Conservation (phyloP, 768 basidiomycete species). For the Mycena pura region DNA sequence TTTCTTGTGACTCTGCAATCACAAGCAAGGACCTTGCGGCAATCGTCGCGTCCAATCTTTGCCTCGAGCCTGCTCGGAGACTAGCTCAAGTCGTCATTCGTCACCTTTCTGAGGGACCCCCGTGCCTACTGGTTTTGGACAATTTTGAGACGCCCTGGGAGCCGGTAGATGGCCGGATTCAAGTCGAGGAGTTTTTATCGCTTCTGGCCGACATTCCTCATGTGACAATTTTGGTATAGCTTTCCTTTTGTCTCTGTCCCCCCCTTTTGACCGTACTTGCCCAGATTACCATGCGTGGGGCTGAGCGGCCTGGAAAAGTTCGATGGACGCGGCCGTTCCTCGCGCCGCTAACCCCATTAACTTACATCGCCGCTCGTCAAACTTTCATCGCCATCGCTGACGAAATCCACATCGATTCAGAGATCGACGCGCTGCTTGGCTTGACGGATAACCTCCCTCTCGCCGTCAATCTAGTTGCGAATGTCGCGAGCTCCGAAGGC, state of each 20-base stretch:
- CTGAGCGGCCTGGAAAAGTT: neutral
- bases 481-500: neutral
- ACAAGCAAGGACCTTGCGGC: neutral
- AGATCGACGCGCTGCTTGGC: neutral
- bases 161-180: neutral
- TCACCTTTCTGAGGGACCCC: neutral
- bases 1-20: constrained; percentile 11
- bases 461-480: constrained; percentile 1
- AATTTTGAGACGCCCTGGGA: constrained; percentile 12
- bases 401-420: neutral
- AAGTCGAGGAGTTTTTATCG: constrained; percentile 7
- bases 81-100: neutral
- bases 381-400: constrained; percentile 7
- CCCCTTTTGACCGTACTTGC: neutral
- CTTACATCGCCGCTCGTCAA: neutral
- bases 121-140: too few species aligned
- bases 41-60: neutral
- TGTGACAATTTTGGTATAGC: neutral
- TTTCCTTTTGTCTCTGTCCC: neutral
- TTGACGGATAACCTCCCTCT: constrained; percentile 8
- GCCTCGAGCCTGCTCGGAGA: neutral
- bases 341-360: neutral
- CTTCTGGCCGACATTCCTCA: constrained; percentile 4
- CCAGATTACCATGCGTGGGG: constrained; percentile 12
- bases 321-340: constrained; percentile 7